phyloP scores from a whole-genome alignment of 352 stramenopile species.

The Pythium phragmiticola region DNA sequence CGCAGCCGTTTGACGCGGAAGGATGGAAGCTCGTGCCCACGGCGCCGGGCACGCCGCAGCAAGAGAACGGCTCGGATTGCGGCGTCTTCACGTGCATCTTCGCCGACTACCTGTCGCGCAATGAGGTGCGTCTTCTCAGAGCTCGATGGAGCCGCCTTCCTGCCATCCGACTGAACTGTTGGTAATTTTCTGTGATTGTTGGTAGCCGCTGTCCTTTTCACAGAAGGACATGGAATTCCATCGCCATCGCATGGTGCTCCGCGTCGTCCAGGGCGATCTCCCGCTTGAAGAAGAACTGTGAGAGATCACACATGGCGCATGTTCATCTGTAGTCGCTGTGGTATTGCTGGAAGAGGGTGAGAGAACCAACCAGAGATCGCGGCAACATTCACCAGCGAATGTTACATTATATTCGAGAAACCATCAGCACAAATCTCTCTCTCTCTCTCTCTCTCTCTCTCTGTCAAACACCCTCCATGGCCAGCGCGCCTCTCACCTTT shows the following conservation, averaged over 20 bases:
- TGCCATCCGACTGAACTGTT: neutral
- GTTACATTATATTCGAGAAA: neutral
- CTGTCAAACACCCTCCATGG: too few relatives aligned
- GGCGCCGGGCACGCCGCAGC: conserved; percentile 60
- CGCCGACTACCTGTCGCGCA: conserved; percentile 71
- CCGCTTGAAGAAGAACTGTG: conserved; percentile 71
- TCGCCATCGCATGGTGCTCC: conserved; percentile 78
- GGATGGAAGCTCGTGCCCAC: conserved; percentile 70
- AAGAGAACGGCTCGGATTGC: conserved; percentile 83
- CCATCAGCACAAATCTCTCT: conserved; percentile 2
- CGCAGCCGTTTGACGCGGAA: conserved; percentile 51
- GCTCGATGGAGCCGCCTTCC: neutral
- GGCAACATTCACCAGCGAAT: neutral
- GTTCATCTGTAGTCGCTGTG: neutral
- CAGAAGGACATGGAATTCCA: conserved; percentile 87
- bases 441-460: neutral
- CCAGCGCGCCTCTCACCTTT: neutral
- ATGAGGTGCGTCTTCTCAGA: conserved; percentile 40
- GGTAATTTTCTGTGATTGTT: neutral
- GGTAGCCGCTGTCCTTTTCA: conserved; percentile 58
- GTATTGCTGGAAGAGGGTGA: neutral
- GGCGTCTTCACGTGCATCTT: conserved; percentile 88
- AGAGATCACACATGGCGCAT: neutral
- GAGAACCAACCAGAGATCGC: neutral
- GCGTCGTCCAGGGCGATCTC: conserved; percentile 60